Percentiles rank a stretch among this genome's conserved stretches.
phyloP scores from a whole-genome alignment of 2,329 filamentous ascomycete species.

The Botrytis deweyae region DNA sequence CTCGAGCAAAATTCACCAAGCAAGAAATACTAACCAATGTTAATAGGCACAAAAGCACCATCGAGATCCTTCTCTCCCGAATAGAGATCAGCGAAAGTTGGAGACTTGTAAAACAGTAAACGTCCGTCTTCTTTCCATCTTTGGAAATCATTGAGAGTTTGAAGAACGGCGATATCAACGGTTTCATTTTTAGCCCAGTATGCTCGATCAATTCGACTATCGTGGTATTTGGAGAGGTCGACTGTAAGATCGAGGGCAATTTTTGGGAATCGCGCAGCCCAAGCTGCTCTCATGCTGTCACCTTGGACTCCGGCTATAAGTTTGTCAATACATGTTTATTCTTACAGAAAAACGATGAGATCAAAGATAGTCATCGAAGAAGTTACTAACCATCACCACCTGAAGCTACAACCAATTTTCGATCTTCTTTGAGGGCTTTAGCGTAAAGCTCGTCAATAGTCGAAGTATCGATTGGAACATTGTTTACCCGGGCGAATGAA shows the following conservation, averaged over 20 bases:
- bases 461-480: not conserved
- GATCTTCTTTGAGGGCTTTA: not conserved
- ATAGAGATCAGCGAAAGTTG: not conserved
- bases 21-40: not conserved
- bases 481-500: not conserved
- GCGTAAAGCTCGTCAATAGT: not conserved
- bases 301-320: not conserved
- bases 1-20: not conserved
- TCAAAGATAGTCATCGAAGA: not conserved
- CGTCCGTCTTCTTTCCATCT: constrained; percentile 45
- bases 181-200: constrained; percentile 43
- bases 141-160: constrained; percentile 52
- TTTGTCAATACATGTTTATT: not conserved
- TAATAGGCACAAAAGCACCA: not conserved
- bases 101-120: constrained; percentile 6
- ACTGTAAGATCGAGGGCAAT: constrained; percentile 41
- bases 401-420: not conserved
- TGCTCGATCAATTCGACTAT: constrained; percentile 48
- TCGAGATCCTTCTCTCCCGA: constrained; percentile 1
- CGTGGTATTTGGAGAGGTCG: constrained; percentile 56
- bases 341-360: not conserved
- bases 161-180: constrained; percentile 49
- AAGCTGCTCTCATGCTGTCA: not conserved
- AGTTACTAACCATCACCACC: constrained; percentile 12
- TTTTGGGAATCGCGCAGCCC: constrained; percentile 3